Percentiles rank a stretch among this genome's conserved stretches.
Conservation (phyloP, 129 eudicot genomes). For the Smallanthus sonchifolius region DNA sequence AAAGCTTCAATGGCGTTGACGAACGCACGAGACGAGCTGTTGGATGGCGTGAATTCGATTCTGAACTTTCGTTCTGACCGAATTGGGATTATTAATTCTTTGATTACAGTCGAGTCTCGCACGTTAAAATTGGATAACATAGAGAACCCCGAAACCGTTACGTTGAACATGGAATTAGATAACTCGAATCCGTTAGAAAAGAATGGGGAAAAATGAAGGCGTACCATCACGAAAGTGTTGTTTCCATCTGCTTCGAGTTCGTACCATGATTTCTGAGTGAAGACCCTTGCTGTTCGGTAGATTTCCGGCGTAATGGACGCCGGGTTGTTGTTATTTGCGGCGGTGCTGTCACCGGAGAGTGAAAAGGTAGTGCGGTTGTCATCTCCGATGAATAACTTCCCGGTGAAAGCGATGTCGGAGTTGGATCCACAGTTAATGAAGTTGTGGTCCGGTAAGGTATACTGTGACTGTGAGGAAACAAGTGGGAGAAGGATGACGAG, state of each 20-base stretch:
- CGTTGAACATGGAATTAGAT: constrained; percentile 32
- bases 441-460: constrained; percentile 36
- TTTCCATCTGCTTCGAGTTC: constrained; percentile 19
- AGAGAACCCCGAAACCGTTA: constrained; percentile 34
- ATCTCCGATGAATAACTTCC: constrained; percentile 41
- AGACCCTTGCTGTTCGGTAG: constrained; percentile 50
- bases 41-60: constrained; percentile 32
- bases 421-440: constrained; percentile 79
- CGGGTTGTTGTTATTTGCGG: background rate
- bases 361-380: constrained; percentile 15
- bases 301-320: background rate
- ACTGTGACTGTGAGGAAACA: constrained; percentile 10
- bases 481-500: constrained; percentile 22
- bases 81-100: constrained; percentile 42
- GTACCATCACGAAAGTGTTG: constrained; percentile 56
- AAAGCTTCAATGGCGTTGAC: constrained; percentile 59
- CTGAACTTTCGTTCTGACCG: constrained; percentile 1
- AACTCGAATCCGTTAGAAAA: constrained; percentile 13
- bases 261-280: constrained; percentile 34
- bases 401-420: constrained; percentile 5
- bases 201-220: constrained; percentile 59
- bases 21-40: constrained; percentile 33
- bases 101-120: background rate
- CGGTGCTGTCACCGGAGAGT: constrained; percentile 21
- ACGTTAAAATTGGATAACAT: constrained; percentile 40